Evolutionary conservation across 225 moss, liverwort and hornwort genomes (phyloP).

Genomic region (Takakia lepidozioides): DNA sequence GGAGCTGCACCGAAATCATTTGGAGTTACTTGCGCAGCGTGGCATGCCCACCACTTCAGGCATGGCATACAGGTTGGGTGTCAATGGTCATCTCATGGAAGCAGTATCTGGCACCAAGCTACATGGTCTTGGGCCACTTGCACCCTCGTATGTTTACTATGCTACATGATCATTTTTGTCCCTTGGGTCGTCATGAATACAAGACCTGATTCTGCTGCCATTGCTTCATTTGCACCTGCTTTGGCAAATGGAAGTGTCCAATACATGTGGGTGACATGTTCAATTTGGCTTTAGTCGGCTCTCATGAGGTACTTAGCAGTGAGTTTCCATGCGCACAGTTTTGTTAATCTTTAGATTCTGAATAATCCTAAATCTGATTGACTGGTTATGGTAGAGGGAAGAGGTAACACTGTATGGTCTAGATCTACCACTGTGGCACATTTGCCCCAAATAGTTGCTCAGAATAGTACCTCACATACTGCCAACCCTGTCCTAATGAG

Average conservation of each 20-base stretch:
- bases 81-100: constrained; percentile 71
- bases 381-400: no score
- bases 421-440: no score
- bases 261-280: no score
- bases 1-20: constrained; percentile 80
- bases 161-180: no score
- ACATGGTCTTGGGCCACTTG: constrained; percentile 73
- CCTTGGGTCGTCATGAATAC: neutral
- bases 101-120: constrained; percentile 45
- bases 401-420: no score
- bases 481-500: neutral
- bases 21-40: constrained; percentile 70
- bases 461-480: neutral
- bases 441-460: no score
- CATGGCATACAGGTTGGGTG: constrained; percentile 62
- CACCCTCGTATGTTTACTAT: constrained; percentile 70
- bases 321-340: no score
- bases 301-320: no score
- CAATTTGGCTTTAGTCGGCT: no score
- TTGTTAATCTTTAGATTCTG: no score
- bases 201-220: no score
- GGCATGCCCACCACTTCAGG: constrained; percentile 69
- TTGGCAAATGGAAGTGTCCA: neutral
- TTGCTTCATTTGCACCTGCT: neutral
- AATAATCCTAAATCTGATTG: no score